Conservation (phyloP, 2,329 filamentous ascomycete genomes). For the Xenoacremonium recifei region DNA sequence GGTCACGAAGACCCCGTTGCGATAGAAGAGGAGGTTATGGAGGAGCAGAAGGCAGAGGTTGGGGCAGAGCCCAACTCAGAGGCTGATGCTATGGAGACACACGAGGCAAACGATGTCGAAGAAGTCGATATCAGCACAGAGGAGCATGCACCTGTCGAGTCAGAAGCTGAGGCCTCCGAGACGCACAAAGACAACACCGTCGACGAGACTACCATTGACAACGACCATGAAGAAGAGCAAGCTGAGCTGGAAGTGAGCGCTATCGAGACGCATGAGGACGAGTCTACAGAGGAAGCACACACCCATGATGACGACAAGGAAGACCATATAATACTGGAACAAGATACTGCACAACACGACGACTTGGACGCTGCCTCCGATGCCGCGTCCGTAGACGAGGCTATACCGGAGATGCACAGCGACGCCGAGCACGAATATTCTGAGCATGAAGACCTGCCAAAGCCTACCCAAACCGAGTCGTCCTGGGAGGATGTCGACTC, state of each 20-base stretch:
- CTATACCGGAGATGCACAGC: too few species aligned
- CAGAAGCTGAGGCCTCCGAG: constrained; percentile 3
- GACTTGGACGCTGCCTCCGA: not conserved
- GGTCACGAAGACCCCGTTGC: constrained; percentile 16
- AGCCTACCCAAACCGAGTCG: not conserved
- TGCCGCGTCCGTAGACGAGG: too few species aligned
- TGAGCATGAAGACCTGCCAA: not conserved
- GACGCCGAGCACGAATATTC: constrained; percentile 1
- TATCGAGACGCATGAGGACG: constrained; percentile 1
- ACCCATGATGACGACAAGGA: constrained; percentile 1
- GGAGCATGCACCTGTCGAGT: constrained; percentile 5
- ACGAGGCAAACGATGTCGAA: too few species aligned
- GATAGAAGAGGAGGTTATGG: constrained; percentile 6
- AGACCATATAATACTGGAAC: not conserved
- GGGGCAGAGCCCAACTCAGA: constrained; percentile 12
- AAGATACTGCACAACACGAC: too few species aligned
- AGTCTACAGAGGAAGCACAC: constrained; percentile 2
- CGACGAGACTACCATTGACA: constrained; percentile 1
- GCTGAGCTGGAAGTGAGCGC: constrained; percentile 2
- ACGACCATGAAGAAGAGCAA: constrained; percentile 10
- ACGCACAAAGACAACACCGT: not conserved
- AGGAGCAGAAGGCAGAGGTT: constrained; percentile 8
- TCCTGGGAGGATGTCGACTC: constrained; percentile 7
- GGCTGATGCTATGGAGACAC: too few species aligned
- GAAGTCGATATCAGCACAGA: constrained; percentile 11